Conservation (phyloP, 73 alveolate species). For the Symbiodinium natans region DNA sequence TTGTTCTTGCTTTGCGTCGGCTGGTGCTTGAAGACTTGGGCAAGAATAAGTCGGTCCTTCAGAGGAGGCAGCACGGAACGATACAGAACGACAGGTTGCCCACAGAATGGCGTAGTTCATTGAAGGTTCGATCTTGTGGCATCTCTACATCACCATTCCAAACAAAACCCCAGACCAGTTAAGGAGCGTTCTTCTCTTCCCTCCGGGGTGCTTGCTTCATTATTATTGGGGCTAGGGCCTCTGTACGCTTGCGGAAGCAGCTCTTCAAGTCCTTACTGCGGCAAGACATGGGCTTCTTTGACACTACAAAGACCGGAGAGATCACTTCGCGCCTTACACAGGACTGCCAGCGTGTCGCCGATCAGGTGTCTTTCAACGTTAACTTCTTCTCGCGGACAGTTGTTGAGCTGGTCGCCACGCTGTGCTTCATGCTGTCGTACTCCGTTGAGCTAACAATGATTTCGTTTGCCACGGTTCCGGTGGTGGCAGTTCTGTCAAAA, state of each 20-base stretch:
- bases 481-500: conserved; percentile 59
- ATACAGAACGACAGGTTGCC: too few species aligned
- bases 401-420: conserved; percentile 64
- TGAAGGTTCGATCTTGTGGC: too few species aligned
- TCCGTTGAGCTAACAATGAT: conserved; percentile 75
- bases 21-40: too few species aligned
- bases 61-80: too few species aligned
- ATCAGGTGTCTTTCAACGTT: conserved; percentile 80
- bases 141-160: too few species aligned
- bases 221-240: conserved; percentile 70
- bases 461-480: conserved; percentile 50
- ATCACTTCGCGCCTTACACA: conserved; percentile 87
- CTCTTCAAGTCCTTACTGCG: conserved; percentile 20
- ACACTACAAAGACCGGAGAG: conserved; percentile 80
- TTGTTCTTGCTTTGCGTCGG: too few species aligned
- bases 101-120: too few species aligned
- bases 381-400: conserved; percentile 59
- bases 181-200: conserved; percentile 82
- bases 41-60: too few species aligned
- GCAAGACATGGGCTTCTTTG: conserved; percentile 52
- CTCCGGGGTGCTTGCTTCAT: conserved; percentile 89
- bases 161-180: too few species aligned
- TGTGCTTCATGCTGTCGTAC: conserved; percentile 80
- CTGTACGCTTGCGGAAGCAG: conserved; percentile 75
- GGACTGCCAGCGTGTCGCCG: conserved; percentile 85